phyloP scores from a whole-genome alignment of 805 yeast species.

The Kodamaea kaohsiungensis region DNA sequence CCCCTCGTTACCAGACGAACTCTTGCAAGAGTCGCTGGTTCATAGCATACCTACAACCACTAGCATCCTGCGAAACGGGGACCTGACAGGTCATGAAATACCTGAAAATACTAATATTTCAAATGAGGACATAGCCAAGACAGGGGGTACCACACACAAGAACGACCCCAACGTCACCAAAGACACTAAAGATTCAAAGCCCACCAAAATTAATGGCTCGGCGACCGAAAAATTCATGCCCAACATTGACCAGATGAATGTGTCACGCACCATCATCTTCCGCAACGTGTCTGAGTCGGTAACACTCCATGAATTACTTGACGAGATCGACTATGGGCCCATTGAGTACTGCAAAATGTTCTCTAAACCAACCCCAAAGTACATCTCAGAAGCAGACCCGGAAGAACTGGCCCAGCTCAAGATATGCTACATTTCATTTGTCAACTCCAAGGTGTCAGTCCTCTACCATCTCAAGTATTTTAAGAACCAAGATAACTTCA shows the following conservation, averaged over 20 bases:
- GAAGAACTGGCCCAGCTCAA: constrained; percentile 19
- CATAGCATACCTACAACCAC: neutral
- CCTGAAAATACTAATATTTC: neutral
- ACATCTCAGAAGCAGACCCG: constrained; percentile 12
- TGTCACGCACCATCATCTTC: constrained; percentile 38
- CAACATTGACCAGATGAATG: constrained; percentile 32
- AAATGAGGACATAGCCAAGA: neutral
- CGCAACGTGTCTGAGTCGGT: constrained; percentile 28
- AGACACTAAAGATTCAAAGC: neutral
- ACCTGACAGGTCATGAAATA: neutral
- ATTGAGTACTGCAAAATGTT: constrained; percentile 57
- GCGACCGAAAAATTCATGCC: neutral
- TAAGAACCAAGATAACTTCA: constrained; percentile 26
- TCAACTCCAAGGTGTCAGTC: constrained; percentile 34
- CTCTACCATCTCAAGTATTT: constrained; percentile 34
- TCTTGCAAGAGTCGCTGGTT: neutral
- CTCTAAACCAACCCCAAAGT: constrained; percentile 27
- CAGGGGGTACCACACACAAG: neutral
- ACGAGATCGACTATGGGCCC: constrained; percentile 57
- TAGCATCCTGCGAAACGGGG: neutral
- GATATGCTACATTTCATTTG: constrained; percentile 38
- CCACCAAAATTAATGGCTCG: neutral
- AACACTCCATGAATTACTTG: constrained; percentile 36
- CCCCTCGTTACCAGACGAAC: neutral
- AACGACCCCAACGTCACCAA: neutral